These are phyloP conservation scores for Coniferiporia sulphurascens DNA, from an alignment of 1,284 basidiomycete genomes.

Conservation along the genomic window DNA sequence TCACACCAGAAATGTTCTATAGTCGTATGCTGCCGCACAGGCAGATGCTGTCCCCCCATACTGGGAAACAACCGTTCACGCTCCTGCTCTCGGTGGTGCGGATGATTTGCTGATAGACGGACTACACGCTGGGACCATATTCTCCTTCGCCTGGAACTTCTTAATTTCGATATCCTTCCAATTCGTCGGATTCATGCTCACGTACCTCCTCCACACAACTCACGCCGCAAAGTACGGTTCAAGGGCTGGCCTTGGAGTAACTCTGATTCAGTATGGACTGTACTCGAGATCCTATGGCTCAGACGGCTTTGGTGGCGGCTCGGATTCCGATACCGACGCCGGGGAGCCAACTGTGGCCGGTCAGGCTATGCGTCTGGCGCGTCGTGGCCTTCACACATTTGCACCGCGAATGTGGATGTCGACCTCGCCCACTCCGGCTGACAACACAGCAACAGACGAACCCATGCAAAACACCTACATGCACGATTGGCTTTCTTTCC, in stretches of 20 bases:
- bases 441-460: neutral
- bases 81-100: conserved; percentile 49
- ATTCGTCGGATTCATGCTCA: conserved; percentile 93
- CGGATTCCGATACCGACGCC: conserved; percentile 5
- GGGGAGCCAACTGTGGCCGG: conserved; percentile 1
- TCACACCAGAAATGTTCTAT: conserved; percentile 14
- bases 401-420: neutral
- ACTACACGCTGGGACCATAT: conserved; percentile 62
- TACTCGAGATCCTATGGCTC: conserved; percentile 38
- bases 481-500: conserved; percentile 83
- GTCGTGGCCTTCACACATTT: neutral
- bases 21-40: conserved; percentile 88
- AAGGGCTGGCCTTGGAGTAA: conserved; percentile 90
- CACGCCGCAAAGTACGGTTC: conserved; percentile 95
- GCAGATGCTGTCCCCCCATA: conserved; percentile 92
- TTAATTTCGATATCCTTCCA: conserved; percentile 95
- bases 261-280: conserved; percentile 86
- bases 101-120: conserved; percentile 72
- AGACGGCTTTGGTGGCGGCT: conserved; percentile 10
- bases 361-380: conserved; percentile 11
- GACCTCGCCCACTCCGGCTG: neutral
- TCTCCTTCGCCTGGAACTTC: conserved; percentile 75
- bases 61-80: conserved; percentile 94
- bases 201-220: conserved; percentile 89
- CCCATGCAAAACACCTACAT: conserved; percentile 18